Evolutionary conservation across 2,329 filamentous ascomycete species (phyloP).

Genomic region (Exophiala oligosperma): DNA sequence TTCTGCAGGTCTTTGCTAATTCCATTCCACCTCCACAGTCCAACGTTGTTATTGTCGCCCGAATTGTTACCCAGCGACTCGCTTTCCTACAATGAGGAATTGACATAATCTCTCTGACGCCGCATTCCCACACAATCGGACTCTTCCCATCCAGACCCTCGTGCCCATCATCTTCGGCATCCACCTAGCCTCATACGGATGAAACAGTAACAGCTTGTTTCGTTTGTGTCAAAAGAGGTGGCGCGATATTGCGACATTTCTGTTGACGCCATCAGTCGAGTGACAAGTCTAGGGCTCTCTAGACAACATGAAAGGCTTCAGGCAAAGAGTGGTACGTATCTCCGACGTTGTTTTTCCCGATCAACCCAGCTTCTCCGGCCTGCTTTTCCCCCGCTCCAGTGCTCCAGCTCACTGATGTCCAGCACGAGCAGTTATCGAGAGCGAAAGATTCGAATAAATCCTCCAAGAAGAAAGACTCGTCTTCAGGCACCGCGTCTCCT

Average conservation of each 20-base stretch:
- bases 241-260: constrained; percentile 14
- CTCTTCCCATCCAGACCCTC: not conserved
- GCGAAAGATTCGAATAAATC: constrained; percentile 86
- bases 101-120: constrained; percentile 1
- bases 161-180: not conserved
- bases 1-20: constrained; percentile 2
- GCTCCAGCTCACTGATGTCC: constrained; percentile 31
- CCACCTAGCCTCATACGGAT: constrained; percentile 10
- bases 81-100: constrained; percentile 9
- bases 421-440: constrained; percentile 84
- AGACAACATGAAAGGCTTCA: constrained; percentile 90
- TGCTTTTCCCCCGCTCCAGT: constrained; percentile 2
- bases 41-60: constrained; percentile 3
- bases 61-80: not conserved
- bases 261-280: constrained; percentile 5
- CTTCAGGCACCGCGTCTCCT: constrained; percentile 75
- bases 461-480: constrained; percentile 61
- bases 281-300: constrained; percentile 26
- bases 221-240: constrained; percentile 9
- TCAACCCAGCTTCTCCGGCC: not conserved
- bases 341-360: constrained; percentile 6
- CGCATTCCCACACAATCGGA: not conserved
- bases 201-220: constrained; percentile 3
- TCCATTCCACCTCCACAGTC: constrained; percentile 3
- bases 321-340: constrained; percentile 87